Conservation (phyloP, 2,329 filamentous ascomycete species). For the Apiospora saccharicola region DNA sequence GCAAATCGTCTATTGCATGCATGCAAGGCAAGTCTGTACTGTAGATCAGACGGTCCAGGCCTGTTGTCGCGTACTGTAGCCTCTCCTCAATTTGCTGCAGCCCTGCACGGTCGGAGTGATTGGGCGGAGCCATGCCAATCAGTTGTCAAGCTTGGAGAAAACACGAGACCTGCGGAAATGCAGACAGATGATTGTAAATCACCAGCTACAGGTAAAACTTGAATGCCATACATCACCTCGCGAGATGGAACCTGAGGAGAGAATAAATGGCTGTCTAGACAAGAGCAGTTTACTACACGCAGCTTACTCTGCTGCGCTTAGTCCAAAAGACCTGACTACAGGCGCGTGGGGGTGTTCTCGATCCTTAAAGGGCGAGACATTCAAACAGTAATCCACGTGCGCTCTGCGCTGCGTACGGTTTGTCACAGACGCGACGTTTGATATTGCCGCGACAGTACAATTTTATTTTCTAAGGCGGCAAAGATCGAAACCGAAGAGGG, state of each 20-base stretch:
- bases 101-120: constrained; percentile 19
- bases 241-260: not conserved
- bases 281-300: not conserved
- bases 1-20: not conserved
- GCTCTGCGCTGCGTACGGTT: constrained; percentile 5
- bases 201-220: not conserved
- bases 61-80: not conserved
- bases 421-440: not conserved
- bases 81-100: constrained; percentile 8
- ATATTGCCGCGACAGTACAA: not conserved
- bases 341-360: not conserved
- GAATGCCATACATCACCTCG: not conserved
- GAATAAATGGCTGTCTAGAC: not conserved
- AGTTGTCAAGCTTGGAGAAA: not conserved
- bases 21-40: not conserved
- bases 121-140: constrained; percentile 14
- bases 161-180: not conserved
- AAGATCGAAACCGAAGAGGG: not conserved
- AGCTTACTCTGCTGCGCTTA: not conserved
- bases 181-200: not conserved
- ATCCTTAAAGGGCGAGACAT: not conserved
- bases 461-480: not conserved
- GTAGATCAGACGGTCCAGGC: constrained; percentile 19
- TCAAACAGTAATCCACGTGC: constrained; percentile 16
- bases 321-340: not conserved